These are phyloP conservation scores for Cerioporus squamosus DNA, from an alignment of 1,284 basidiomycete species.

Conservation along the genomic window DNA sequence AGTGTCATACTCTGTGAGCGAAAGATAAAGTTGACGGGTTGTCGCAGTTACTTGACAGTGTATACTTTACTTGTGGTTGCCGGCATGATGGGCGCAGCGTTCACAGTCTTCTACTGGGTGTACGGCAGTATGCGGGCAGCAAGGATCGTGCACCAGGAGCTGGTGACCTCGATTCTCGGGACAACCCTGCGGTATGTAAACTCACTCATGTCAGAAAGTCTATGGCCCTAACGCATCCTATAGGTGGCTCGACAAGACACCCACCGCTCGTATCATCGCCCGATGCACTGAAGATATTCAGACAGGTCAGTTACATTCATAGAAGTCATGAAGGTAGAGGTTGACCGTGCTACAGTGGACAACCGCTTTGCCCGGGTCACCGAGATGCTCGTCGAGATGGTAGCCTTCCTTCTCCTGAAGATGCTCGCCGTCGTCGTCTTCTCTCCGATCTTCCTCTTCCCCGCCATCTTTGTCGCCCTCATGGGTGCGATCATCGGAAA, in stretches of 20 bases:
- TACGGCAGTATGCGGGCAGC: constrained; percentile 55
- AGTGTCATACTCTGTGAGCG: background rate
- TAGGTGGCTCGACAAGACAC: constrained; percentile 60
- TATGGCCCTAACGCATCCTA: constrained; percentile 23
- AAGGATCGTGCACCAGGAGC: constrained; percentile 54
- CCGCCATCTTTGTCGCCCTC: constrained; percentile 43
- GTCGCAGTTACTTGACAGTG: constrained; percentile 43
- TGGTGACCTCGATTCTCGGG: constrained; percentile 61
- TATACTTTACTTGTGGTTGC: constrained; percentile 40
- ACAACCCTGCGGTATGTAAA: constrained; percentile 50
- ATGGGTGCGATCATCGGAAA: constrained; percentile 50
- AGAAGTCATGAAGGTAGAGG: background rate
- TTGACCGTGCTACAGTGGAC: constrained; percentile 7
- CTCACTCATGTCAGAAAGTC: constrained; percentile 7
- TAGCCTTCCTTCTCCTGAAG: constrained; percentile 41
- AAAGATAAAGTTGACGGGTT: background rate
- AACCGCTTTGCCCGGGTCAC: background rate
- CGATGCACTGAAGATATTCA: constrained; percentile 64
- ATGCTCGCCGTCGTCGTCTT: constrained; percentile 46
- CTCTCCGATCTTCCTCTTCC: constrained; percentile 46
- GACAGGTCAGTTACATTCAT: constrained; percentile 33
- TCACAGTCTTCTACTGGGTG: constrained; percentile 39
- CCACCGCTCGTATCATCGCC: constrained; percentile 60
- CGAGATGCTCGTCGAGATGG: constrained; percentile 31
- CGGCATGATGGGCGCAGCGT: constrained; percentile 24